Conservation (phyloP, 140 eudicot species). For the Ambrosia hybrid region DNA sequence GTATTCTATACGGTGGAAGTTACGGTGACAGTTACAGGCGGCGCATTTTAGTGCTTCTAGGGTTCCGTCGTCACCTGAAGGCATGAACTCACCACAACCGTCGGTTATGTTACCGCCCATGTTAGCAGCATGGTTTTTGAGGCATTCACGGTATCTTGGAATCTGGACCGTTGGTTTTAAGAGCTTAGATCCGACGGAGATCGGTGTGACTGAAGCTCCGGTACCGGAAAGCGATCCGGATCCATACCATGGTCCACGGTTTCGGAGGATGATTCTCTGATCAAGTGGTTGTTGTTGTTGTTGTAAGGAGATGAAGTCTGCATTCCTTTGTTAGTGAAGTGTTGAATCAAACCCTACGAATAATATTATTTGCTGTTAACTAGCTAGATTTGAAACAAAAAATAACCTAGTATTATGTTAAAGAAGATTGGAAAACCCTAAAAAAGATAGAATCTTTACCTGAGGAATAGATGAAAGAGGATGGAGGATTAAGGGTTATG, state of each 20-base stretch:
- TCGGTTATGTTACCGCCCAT: constrained; percentile 81
- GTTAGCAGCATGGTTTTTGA: constrained; percentile 82
- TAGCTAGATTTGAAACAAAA: constrained; percentile 31
- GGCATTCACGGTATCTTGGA: constrained; percentile 70
- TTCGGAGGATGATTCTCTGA: constrained; percentile 48
- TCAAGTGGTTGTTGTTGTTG: constrained; percentile 39
- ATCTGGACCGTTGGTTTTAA: constrained; percentile 26
- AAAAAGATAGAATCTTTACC: constrained; percentile 36
- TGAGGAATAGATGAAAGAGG: constrained; percentile 28
- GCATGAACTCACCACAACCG: constrained; percentile 96
- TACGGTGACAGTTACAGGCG: constrained; percentile 89
- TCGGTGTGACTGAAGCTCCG: constrained; percentile 42
- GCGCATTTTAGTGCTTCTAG: constrained; percentile 85
- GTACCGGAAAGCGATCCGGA: constrained; percentile 44
- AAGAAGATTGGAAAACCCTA: constrained; percentile 8
- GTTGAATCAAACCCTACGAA: constrained; percentile 15
- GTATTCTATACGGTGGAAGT: constrained; percentile 77
- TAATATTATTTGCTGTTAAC: constrained; percentile 20
- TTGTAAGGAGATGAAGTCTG: constrained; percentile 48
- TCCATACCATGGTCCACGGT: constrained; percentile 46
- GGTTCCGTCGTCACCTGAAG: constrained; percentile 80
- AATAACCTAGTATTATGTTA: constrained; percentile 1
- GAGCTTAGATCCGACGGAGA: constrained; percentile 55
- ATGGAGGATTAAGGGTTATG: constrained; percentile 14
- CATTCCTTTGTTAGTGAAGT: constrained; percentile 46